Conservation (phyloP, 768 basidiomycete genomes). For the Lentinula raphanica region DNA sequence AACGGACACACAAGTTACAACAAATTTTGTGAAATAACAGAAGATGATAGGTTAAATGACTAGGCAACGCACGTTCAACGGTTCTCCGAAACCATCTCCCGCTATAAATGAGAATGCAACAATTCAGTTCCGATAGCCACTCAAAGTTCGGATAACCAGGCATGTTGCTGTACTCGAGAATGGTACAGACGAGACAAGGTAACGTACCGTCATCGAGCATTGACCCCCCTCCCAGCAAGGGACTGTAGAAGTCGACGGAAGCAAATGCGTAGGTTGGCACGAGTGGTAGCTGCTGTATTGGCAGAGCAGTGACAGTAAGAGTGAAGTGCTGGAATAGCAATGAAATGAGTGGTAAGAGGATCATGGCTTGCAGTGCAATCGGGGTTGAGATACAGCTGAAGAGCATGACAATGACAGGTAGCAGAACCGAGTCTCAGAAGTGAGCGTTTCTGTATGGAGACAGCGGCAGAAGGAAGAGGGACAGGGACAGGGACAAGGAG, state of each 20-base stretch:
- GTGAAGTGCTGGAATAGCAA: not conserved
- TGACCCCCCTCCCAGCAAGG: conserved; percentile 48
- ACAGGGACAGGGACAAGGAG: not conserved
- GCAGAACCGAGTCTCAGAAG: not conserved
- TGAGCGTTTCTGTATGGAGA: not conserved
- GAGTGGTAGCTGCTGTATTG: not conserved
- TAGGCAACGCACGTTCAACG: conserved; percentile 53
- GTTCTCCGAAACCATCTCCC: conserved; percentile 52
- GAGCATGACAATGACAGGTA: not conserved
- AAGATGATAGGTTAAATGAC: not conserved
- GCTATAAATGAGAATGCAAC: not conserved
- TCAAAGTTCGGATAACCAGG: too few relatives aligned
- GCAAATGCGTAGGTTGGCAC: conserved; percentile 3
- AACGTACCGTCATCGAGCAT: conserved; percentile 56
- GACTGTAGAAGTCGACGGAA: conserved; percentile 35
- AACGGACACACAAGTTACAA: too few relatives aligned
- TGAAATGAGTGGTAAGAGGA: not conserved
- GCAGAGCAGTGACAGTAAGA: not conserved
- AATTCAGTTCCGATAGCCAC: too few relatives aligned
- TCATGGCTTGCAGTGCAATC: not conserved
- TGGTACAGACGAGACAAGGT: not conserved
- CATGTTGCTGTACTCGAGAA: too few relatives aligned
- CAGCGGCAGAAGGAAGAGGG: not conserved
- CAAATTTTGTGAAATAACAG: too few relatives aligned
- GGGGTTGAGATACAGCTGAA: not conserved